Evolutionary conservation across 2,329 filamentous ascomycete genomes (phyloP), one percentile per base, ranked within the genome.

Genomic region (Colletotrichum falcatum): DNA sequence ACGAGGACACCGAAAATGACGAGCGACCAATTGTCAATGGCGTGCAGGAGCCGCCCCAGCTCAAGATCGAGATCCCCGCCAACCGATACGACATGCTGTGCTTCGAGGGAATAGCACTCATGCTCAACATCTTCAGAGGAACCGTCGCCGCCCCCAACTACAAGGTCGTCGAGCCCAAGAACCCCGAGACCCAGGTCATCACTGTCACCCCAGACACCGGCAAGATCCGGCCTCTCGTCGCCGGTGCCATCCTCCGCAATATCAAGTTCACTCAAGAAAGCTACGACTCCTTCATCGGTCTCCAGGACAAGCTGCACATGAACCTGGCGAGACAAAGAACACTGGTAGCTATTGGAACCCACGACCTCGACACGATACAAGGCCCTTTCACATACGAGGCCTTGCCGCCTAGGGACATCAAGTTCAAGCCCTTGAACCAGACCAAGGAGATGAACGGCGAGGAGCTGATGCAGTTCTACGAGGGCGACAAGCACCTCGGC

Each of bases 361-460:
- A 99, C 82, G 95, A 99, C 80, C 86, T 98, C 73, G 95, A 98
- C 79, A 98, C 94, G 23, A 86, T 99, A 76, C 86, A 97, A 81
- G 96, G 95, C 0, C 96, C 96, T 56, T 99, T 99, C 88, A 95
- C 94, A 67, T 99, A 99, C 79, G 95, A 98, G 82, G 96, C 96
- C 23, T 88, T 95, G 39, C 86, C 92, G 58, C 96, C 96, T n/a
- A 91, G 94, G 81, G 90, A 98, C 75, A 97, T 99, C 83, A 91
- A 91, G 77, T 99, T 99, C 81, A 84, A 86, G 23, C 96, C 96
- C 28, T 85, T 99, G 74, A 99, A 98, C 84, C 95, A 98, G 85
- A 92, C 89, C 33, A 92, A 95, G 84, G 88, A 93, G 80, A 94
- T 99, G 92, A 90, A 92, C 75, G 95, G 88, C 58, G 91, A 91